A percentile compares a stretch with the other conserved stretches of the same genome.
These are phyloP conservation scores for Gymnopilus dilepis DNA, from an alignment of 768 basidiomycete genomes.

Conservation along the genomic window DNA sequence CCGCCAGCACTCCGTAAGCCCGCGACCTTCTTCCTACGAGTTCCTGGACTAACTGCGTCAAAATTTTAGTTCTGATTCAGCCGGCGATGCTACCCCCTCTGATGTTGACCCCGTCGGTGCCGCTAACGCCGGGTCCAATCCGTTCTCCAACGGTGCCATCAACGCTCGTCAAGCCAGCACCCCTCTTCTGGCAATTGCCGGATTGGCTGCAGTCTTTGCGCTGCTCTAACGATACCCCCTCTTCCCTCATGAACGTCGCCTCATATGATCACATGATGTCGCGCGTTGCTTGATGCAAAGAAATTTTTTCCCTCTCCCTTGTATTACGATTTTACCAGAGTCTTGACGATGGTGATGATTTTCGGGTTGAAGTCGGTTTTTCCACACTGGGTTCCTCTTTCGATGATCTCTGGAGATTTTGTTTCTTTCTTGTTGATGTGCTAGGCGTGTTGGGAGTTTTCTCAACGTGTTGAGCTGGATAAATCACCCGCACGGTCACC, in stretches of 20 bases:
- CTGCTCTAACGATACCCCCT: conserved; percentile 43
- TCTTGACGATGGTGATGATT: conserved; percentile 23
- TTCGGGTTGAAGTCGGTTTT: conserved; percentile 20
- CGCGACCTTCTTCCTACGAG: not conserved
- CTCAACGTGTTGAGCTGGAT: conserved; percentile 31
- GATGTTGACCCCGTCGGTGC: conserved; percentile 21
- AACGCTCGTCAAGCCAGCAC: conserved; percentile 43
- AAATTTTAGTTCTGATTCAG: conserved; percentile 4
- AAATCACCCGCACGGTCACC: conserved; percentile 21
- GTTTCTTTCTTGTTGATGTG: conserved; percentile 23
- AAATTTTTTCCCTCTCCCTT: conserved; percentile 16
- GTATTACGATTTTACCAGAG: conserved; percentile 9
- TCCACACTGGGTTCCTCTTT: conserved; percentile 10
- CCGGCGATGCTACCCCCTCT: conserved; percentile 1
- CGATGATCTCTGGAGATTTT: conserved; percentile 34
- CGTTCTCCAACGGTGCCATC: conserved; percentile 37
- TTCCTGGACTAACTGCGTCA: not conserved
- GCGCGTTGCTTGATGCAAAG: conserved; percentile 15
- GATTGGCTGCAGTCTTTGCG: conserved; percentile 43
- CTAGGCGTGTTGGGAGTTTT: conserved; percentile 28
- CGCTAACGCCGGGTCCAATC: conserved; percentile 47
- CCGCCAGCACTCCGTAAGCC: conserved; percentile 23
- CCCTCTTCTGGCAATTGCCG: conserved; percentile 47
- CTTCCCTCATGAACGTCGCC: conserved; percentile 20
- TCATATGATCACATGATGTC: conserved; percentile 10